These are phyloP conservation scores for Ogataea hybrid DNA, from an alignment of 1,139 yeast species.

Conservation along the genomic window DNA sequence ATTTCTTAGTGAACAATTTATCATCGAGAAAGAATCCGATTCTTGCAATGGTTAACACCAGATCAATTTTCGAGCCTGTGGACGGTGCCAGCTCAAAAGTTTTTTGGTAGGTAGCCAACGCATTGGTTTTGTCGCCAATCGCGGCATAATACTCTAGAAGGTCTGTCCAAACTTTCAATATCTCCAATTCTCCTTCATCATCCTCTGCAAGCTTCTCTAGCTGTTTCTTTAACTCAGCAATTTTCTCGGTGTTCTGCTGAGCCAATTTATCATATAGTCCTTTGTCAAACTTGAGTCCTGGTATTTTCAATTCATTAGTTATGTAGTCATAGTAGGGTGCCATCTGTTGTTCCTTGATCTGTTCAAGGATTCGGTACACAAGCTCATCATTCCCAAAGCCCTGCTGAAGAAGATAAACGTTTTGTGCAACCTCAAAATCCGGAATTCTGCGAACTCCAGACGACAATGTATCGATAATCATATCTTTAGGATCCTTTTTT, in stretches of 20 bases:
- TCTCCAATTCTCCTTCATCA: slow-evolving; percentile 88
- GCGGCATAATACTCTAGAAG: slow-evolving; percentile 86
- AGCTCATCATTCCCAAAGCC: slow-evolving; percentile 39
- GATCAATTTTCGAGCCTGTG: slow-evolving; percentile 87
- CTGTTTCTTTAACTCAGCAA: slow-evolving; percentile 55
- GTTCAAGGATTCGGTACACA: slow-evolving; percentile 45
- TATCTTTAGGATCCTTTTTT: slow-evolving; percentile 3
- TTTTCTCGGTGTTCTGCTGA: slow-evolving; percentile 53
- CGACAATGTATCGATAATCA: slow-evolving; percentile 23
- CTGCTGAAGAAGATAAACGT: slow-evolving; percentile 60
- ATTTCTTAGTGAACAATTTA: slow-evolving; percentile 63
- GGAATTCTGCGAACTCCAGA: slow-evolving; percentile 66
- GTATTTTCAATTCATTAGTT: slow-evolving; percentile 44
- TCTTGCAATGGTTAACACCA: slow-evolving; percentile 75
- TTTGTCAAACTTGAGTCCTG: slow-evolving; percentile 55
- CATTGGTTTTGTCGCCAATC: slow-evolving; percentile 78
- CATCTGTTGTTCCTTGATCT: slow-evolving; percentile 60
- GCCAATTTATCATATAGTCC: slow-evolving; percentile 47
- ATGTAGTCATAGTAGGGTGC: slow-evolving; percentile 85
- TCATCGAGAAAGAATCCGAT: slow-evolving; percentile 87
- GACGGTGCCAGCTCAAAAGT: slow-evolving; percentile 81
- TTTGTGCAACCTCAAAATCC: slow-evolving; percentile 74
- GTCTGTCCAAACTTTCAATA: slow-evolving; percentile 70
- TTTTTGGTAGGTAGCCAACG: slow-evolving; percentile 67
- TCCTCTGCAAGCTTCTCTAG: slow-evolving; percentile 78